Evolutionary conservation across 805 yeast species (phyloP).

Genomic region (Teunomyces cretensis): DNA sequence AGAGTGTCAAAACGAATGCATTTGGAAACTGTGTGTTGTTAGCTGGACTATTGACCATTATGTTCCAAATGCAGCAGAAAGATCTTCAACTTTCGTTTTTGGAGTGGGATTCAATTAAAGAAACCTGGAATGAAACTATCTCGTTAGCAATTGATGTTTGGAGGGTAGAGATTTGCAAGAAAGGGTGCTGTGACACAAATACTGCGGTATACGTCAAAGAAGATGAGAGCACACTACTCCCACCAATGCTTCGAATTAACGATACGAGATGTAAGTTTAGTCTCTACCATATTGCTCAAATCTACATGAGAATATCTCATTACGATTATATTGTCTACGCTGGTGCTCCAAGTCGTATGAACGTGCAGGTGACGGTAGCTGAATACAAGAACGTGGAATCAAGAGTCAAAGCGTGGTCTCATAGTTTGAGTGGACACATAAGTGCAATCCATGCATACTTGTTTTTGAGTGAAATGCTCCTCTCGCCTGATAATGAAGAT

Average conservation of each 20-base stretch:
- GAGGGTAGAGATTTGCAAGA: slow-evolving; percentile 22
- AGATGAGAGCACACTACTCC: slow-evolving; percentile 10
- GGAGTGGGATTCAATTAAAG: slow-evolving; percentile 24
- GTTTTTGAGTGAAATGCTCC: slow-evolving; percentile 59
- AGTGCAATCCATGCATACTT: slow-evolving; percentile 61
- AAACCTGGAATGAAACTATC: slow-evolving; percentile 27
- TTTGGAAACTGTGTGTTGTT: slow-evolving; percentile 17
- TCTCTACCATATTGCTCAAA: slow-evolving; percentile 28
- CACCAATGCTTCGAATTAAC: slow-evolving; percentile 18
- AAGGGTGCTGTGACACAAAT: slow-evolving; percentile 18
- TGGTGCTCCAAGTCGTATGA: slow-evolving; percentile 32
- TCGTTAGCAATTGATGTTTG: slow-evolving; percentile 30
- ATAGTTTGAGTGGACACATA: slow-evolving; percentile 8
- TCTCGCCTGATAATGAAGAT: slow-evolving; percentile 52
- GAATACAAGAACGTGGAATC: slow-evolving; percentile 9
- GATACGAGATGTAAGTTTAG: slow-evolving; percentile 26
- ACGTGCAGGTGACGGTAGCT: slow-evolving; percentile 7
- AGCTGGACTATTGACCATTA: slow-evolving; percentile 13
- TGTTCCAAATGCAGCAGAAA: slow-evolving; percentile 14
- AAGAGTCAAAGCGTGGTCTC: slow-evolving; percentile 10
- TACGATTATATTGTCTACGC: slow-evolving; percentile 31
- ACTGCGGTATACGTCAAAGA: slow-evolving; percentile 12
- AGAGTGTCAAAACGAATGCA: slow-evolving; percentile 18
- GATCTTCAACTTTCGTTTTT: slow-evolving; percentile 25
- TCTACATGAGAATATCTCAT: slow-evolving; percentile 27